These are phyloP conservation scores for Beta lomatogona DNA, from an alignment of 179 eudicot species.

Conservation along the genomic window DNA sequence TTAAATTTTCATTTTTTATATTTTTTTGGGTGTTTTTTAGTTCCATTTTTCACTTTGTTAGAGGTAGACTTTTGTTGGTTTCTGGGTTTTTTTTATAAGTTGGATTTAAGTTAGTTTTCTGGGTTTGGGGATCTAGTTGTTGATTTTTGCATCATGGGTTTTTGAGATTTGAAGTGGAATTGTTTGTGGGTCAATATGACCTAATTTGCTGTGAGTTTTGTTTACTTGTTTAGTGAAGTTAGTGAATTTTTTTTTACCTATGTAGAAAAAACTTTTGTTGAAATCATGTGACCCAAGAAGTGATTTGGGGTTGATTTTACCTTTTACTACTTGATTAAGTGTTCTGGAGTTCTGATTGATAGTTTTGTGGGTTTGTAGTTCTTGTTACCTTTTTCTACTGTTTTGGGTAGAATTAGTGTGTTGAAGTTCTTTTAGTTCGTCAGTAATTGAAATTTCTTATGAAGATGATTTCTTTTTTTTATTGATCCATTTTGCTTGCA, in stretches of 20 bases:
- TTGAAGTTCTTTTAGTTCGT: background rate
- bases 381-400: background rate
- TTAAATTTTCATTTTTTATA: background rate
- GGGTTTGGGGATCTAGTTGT: conserved; percentile 31
- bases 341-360: conserved; percentile 13
- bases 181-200: conserved; percentile 15
- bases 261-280: background rate
- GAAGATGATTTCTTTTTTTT: background rate
- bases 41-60: conserved; percentile 7
- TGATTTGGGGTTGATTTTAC: conserved; percentile 10
- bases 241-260: conserved; percentile 7
- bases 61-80: conserved; percentile 6
- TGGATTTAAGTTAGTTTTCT: conserved; percentile 16
- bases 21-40: background rate
- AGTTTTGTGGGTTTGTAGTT: background rate
- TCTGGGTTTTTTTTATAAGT: conserved; percentile 10
- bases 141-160: conserved; percentile 13
- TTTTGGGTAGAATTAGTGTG: background rate
- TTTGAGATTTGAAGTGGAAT: conserved; percentile 24
- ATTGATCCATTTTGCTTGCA: conserved; percentile 1
- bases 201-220: background rate
- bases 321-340: conserved; percentile 4
- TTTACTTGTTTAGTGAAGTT: conserved; percentile 14
- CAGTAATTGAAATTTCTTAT: conserved; percentile 1
- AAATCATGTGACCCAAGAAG: conserved; percentile 11